Base-by-base conservation (phyloP, 1,284 basidiomycete genomes). In the Coniferiporia weirii region DNA sequence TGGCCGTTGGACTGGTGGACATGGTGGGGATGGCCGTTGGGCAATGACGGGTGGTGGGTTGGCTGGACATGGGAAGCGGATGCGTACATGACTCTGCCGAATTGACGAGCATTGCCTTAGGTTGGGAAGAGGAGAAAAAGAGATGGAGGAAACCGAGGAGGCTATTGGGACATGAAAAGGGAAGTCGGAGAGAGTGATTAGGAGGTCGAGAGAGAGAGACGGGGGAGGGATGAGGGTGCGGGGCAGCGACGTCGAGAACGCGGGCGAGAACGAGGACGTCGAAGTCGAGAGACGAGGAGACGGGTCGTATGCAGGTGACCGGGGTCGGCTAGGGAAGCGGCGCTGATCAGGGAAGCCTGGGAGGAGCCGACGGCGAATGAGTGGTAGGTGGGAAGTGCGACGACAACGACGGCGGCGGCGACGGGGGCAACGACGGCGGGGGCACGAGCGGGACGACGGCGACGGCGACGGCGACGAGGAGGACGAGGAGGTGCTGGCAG, bases 61-160 rank as follows among this genome's bases (percentile, higher is more conserved):
- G 76, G 79, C 64, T 72, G 71, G 76, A 75, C 78, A 82, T 82
- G 78, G 74, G 75, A 71, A 71, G 75, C 65, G 72, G 74, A 72
- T 74, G 75, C 73, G 78, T 81, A 83, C 85, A 86, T 86, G 81
- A 77, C 78, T 82, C 78, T 57, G 62, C 62, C 38, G 49, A 49
- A 60, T 60, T 43, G 75, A 68, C 73, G 78, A 69, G 79, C 79
- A 82, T 80, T 76, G 76, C 74, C 77, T 77, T 72, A 62, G 63
- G 69, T 38, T 34, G 46, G 51, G 54, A 48, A 55, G 53, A 54
- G 45, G 52, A 54, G 55, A 49, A 44, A 54, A n/a, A 65, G 65
- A 64, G 62, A 27, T 38, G 66, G 64, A 66, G 66, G 40, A 48
- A 50, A 38, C 2, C 27, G 27, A 27, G 27, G 52, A 27, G 49